phyloP scores from a whole-genome alignment of 2,329 filamentous ascomycete genomes.

The Fusarium chaquense region DNA sequence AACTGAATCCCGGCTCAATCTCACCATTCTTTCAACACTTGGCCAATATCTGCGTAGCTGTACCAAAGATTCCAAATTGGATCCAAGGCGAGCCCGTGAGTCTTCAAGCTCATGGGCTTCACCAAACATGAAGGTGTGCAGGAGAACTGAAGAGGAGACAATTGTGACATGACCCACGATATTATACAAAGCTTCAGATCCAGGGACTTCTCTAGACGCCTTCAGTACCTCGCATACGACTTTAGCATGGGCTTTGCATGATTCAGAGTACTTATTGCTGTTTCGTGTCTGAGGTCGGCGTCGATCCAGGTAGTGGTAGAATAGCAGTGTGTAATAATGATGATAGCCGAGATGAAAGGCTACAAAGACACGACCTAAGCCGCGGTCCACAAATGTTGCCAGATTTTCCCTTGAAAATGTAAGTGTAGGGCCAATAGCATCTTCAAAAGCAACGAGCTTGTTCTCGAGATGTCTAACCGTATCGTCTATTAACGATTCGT shows the following conservation, averaged over 20 bases:
- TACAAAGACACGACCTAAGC: constrained; percentile 50
- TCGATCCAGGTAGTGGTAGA: constrained; percentile 52
- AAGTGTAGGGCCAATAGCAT: constrained; percentile 36
- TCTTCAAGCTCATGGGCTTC: constrained; percentile 48
- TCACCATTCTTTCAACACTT: constrained; percentile 52
- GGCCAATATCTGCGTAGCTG: constrained; percentile 51
- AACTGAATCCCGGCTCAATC: accelerated
- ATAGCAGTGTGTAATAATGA: constrained; percentile 52
- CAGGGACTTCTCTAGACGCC: constrained; percentile 42
- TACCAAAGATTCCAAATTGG: constrained; percentile 50
- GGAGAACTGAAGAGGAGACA: constrained; percentile 52
- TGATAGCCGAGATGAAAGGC: constrained; percentile 53
- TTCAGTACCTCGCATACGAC: constrained; percentile 49
- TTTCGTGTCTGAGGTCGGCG: constrained; percentile 47
- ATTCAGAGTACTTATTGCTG: constrained; percentile 47
- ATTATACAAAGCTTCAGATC: constrained; percentile 50
- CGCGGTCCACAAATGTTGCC: constrained; percentile 37
- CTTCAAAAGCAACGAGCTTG: constrained; percentile 44
- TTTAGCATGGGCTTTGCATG: constrained; percentile 50
- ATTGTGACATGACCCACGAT: constrained; percentile 53
- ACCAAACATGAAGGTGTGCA: constrained; percentile 52
- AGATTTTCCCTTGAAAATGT: constrained; percentile 48
- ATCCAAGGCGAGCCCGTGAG: constrained; percentile 46
- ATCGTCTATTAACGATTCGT: constrained; percentile 46
- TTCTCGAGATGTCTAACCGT: constrained; percentile 35